Conservation (phyloP, 2,329 filamentous ascomycete genomes). For the Arthroderma sp. region DNA sequence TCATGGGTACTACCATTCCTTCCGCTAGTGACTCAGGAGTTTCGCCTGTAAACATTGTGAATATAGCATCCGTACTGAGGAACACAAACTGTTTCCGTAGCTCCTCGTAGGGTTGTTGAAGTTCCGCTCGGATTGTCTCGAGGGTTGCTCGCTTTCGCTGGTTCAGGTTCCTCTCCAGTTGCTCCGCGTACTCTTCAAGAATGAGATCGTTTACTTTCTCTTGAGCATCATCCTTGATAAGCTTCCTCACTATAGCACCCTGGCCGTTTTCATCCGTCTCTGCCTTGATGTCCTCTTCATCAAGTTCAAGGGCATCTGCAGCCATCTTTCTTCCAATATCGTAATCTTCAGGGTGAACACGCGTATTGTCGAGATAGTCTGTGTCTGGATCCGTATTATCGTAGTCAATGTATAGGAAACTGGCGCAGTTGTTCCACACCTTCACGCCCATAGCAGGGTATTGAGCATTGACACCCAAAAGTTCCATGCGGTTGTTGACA, state of each 20-base stretch:
- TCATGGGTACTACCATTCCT: constrained; percentile 85
- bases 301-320: constrained; percentile 86
- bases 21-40: constrained; percentile 69
- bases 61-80: constrained; percentile 64
- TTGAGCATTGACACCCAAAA: constrained; percentile 76
- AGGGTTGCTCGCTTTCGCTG: constrained; percentile 91
- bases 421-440: constrained; percentile 94
- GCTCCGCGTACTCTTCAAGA: constrained; percentile 90
- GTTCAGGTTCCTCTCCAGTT: constrained; percentile 83
- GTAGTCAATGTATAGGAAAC: constrained; percentile 82
- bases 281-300: constrained; percentile 94
- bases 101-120: constrained; percentile 89
- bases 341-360: constrained; percentile 96
- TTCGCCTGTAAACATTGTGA: constrained; percentile 94
- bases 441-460: constrained; percentile 73
- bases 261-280: constrained; percentile 82
- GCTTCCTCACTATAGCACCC: constrained; percentile 80
- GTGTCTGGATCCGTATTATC: constrained; percentile 69
- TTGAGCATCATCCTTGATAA: constrained; percentile 88
- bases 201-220: constrained; percentile 94
- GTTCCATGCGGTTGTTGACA: constrained; percentile 70
- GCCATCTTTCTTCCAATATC: constrained; percentile 97
- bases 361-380: constrained; percentile 90
- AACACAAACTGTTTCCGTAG: constrained; percentile 65
- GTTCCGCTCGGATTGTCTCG: constrained; percentile 87